phyloP scores from a whole-genome alignment of 768 basidiomycete species.

The Calocera cornea region DNA sequence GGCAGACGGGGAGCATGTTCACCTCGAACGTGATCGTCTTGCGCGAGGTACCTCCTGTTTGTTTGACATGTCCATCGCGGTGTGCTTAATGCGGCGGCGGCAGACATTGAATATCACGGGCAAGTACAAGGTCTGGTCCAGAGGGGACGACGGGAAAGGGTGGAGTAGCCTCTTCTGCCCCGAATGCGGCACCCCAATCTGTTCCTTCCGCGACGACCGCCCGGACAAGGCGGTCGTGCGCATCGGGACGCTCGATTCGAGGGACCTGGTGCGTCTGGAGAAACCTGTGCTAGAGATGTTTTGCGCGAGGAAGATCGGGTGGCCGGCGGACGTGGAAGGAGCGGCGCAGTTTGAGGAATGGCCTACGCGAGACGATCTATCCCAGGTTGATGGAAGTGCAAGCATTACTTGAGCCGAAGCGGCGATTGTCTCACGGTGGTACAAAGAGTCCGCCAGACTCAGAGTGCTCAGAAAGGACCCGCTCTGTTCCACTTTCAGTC shows the following conservation, averaged over 20 bases:
- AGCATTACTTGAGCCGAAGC: too few species aligned
- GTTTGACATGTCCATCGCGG: neutral
- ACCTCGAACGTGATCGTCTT: neutral
- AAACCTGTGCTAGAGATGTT: neutral
- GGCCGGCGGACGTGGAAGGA: neutral
- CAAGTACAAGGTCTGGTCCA: neutral
- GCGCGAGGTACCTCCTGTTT: neutral
- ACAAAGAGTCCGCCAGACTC: too few species aligned
- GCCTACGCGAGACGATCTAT: too few species aligned
- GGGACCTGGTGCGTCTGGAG: neutral
- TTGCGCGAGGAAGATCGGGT: neutral
- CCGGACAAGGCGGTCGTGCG: neutral
- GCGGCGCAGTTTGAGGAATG: neutral
- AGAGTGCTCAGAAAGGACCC: too few species aligned
- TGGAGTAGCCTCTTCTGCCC: neutral
- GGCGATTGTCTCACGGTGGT: too few species aligned
- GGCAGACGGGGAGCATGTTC: slow-evolving; percentile 2
- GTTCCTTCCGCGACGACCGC: neutral
- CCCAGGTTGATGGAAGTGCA: too few species aligned
- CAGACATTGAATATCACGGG: neutral
- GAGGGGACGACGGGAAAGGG: neutral
- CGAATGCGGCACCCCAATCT: neutral
- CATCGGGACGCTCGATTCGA: neutral
- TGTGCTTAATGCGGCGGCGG: neutral
- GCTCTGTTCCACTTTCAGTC: too few species aligned